These are phyloP conservation scores for Sarcodon aspratus DNA, from an alignment of 768 basidiomycete genomes.

Conservation along the genomic window DNA sequence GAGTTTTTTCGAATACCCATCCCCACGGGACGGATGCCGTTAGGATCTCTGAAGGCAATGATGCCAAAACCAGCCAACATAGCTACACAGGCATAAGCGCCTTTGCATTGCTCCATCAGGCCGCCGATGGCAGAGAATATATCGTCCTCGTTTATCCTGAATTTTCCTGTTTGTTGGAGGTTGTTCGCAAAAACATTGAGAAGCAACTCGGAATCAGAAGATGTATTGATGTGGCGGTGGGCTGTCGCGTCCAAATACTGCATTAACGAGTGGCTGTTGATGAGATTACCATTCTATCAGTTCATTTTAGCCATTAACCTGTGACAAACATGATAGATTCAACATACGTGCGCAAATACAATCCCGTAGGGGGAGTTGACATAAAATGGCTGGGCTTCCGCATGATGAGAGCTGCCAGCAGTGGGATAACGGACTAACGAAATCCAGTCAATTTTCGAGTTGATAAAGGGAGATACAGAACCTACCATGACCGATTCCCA, in stretches of 20 bases:
- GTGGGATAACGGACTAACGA: slow-evolving; percentile 88
- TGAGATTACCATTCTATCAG: slow-evolving; percentile 90
- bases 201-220: slow-evolving; percentile 93
- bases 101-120: slow-evolving; percentile 79
- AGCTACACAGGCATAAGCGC: slow-evolving; percentile 95
- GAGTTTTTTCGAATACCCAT: slow-evolving; percentile 57
- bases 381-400: slow-evolving; percentile 98
- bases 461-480: neutral
- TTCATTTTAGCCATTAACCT: neutral
- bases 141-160: slow-evolving; percentile 98
- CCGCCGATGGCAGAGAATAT: slow-evolving; percentile 91
- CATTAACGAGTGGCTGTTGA: slow-evolving; percentile 81
- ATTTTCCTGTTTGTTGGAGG: slow-evolving; percentile 96
- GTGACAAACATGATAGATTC: neutral
- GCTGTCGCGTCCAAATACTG: slow-evolving; percentile 93
- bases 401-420: slow-evolving; percentile 91
- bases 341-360: slow-evolving; percentile 87
- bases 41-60: slow-evolving; percentile 96
- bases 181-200: slow-evolving; percentile 98
- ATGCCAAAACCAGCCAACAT: slow-evolving; percentile 99
- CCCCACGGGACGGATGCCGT: slow-evolving; percentile 91
- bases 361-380: slow-evolving; percentile 99
- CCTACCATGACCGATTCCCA: slow-evolving; percentile 97
- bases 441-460: neutral
- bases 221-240: slow-evolving; percentile 97